These are phyloP conservation scores for Lachancea quebecensis DNA, from an alignment of 805 yeast genomes.

Conservation along the genomic window DNA sequence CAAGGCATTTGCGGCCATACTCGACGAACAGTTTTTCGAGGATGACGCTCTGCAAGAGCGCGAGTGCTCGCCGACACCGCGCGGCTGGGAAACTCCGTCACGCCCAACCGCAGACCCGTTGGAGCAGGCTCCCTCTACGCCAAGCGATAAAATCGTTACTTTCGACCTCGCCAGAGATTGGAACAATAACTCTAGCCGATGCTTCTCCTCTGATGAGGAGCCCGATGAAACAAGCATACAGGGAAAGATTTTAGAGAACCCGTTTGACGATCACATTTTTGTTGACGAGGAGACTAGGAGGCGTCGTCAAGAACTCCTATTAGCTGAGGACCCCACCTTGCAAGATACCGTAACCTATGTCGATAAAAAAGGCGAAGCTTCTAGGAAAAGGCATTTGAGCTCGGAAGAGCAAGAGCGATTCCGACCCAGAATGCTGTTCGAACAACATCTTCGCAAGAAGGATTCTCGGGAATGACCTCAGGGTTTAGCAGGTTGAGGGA, in stretches of 20 bases:
- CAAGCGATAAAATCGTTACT: conserved; percentile 31
- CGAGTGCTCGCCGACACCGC: too few species aligned
- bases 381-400: conserved; percentile 19
- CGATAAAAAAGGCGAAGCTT: conserved; percentile 31
- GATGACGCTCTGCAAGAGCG: background rate
- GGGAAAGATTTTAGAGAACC: conserved; percentile 23
- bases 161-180: conserved; percentile 30
- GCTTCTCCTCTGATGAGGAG: conserved; percentile 15
- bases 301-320: conserved; percentile 11
- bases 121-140: conserved; percentile 30
- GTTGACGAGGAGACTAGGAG: conserved; percentile 12
- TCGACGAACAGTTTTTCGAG: background rate
- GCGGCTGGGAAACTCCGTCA: background rate
- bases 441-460: conserved; percentile 10
- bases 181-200: conserved; percentile 24
- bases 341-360: conserved; percentile 26
- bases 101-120: conserved; percentile 10
- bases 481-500: background rate
- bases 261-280: conserved; percentile 12
- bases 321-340: conserved; percentile 17
- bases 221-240: conserved; percentile 11
- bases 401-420: conserved; percentile 18
- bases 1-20: background rate
- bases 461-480: background rate
- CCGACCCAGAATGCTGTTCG: conserved; percentile 29